These are phyloP conservation scores for Osmanthus fragrans DNA, from an alignment of 257 asterid genomes.

Conservation along the genomic window DNA sequence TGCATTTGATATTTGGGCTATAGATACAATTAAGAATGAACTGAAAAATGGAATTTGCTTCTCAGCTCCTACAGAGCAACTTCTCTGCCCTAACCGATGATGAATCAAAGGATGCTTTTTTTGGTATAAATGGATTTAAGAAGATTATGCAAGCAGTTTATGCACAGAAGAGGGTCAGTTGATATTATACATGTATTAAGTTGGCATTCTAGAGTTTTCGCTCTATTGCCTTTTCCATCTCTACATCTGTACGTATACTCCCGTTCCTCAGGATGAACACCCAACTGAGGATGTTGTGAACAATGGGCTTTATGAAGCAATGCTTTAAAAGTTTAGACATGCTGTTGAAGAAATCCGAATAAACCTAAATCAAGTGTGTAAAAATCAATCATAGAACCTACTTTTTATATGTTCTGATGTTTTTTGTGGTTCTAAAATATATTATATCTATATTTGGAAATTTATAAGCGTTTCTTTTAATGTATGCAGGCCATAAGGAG, in stretches of 20 bases:
- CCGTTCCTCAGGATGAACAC: conserved; percentile 54
- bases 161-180: conserved; percentile 65
- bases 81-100: conserved; percentile 81
- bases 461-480: neutral
- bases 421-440: conserved; percentile 15
- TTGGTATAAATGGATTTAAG: conserved; percentile 55
- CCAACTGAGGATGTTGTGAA: conserved; percentile 48
- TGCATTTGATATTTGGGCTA: conserved; percentile 9
- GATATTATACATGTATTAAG: neutral
- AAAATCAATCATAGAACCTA: conserved; percentile 19
- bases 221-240: neutral
- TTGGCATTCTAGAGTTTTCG: neutral
- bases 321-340: conserved; percentile 71
- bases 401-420: neutral
- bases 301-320: conserved; percentile 65
- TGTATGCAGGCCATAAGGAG: conserved; percentile 44
- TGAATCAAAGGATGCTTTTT: conserved; percentile 56
- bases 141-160: conserved; percentile 70
- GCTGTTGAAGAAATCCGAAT: conserved; percentile 81
- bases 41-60: conserved; percentile 23
- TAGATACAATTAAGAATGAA: conserved; percentile 16
- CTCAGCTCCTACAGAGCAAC: conserved; percentile 57
- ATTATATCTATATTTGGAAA: conserved; percentile 6
- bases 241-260: conserved; percentile 8
- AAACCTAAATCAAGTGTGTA: conserved; percentile 73